Conservation (phyloP, 1,139 yeast genomes). For the Protomyces inouyei region DNA sequence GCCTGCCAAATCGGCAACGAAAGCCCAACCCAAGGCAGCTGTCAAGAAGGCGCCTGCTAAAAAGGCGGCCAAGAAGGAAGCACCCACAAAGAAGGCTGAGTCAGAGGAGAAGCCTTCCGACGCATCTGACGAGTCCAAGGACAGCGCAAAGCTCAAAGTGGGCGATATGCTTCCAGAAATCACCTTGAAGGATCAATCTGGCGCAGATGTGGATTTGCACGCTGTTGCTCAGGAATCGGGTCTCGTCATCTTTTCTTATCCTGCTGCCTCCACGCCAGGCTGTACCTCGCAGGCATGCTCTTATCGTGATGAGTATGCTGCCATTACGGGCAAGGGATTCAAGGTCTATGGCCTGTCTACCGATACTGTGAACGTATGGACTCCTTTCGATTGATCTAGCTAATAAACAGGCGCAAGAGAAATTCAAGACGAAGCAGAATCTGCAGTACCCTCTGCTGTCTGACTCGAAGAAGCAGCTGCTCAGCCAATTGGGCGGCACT, state of each 20-base stretch:
- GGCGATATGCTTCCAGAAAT: conserved; percentile 68
- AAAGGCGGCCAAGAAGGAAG: not conserved
- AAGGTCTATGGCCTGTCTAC: conserved; percentile 50
- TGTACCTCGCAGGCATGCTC: conserved; percentile 78
- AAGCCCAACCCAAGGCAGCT: not conserved
- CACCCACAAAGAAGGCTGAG: not conserved
- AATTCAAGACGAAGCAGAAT: conserved; percentile 62
- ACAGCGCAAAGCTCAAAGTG: conserved; percentile 41
- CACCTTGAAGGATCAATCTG: conserved; percentile 63
- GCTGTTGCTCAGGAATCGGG: conserved; percentile 49
- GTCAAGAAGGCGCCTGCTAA: not conserved
- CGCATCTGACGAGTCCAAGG: not conserved
- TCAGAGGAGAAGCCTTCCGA: not conserved
- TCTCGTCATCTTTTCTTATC: conserved; percentile 59
- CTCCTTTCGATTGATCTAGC: not conserved
- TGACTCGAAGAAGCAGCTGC: conserved; percentile 67
- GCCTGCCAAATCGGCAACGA: not conserved
- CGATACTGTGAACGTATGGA: conserved; percentile 58
- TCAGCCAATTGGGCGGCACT: conserved; percentile 75
- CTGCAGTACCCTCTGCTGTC: conserved; percentile 69
- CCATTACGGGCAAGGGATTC: conserved; percentile 47
- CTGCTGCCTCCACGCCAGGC: conserved; percentile 80
- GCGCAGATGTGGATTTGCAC: conserved; percentile 48
- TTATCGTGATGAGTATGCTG: conserved; percentile 61
- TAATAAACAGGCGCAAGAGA: conserved; percentile 48